Base-by-base conservation (phyloP, 2,329 filamentous ascomycete species). In the Fusarium avenaceum region DNA sequence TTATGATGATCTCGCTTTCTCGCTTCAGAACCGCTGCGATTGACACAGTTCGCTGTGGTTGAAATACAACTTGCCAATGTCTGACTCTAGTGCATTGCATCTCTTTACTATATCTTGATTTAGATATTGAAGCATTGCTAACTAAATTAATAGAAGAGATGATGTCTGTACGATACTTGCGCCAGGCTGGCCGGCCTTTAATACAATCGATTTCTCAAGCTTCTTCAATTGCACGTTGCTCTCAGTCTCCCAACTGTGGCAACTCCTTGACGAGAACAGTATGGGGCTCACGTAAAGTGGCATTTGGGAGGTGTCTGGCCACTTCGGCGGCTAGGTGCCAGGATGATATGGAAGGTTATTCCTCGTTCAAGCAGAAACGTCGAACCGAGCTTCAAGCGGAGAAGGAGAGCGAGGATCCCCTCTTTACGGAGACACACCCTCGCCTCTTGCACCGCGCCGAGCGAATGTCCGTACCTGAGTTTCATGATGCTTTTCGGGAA, bases 21-120 rank as follows among this genome's bases (percentile, higher is more conserved):
- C 79, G 79, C 79, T 80, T 82, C 80, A 83, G 81, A 83, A 83
- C 81, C 81, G 81, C 81, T 83, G 81, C 81, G 81, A 80, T 81
- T 82, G 80, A 83, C 78, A 76, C 79, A 77, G 80, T 77, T 78
- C 77, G 77, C 79, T 79, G 80, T 79, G 79, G 43, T 67, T 82
- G 81, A 83, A 80, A 76, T 78, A 57, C 81, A 75, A 75, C 72
- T 74, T 75, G 80, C 81, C 75, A 76, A 74, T 73, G 35, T 72
- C 80, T 82, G 80, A 82, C 61, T 53, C 63, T 66, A 56, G 59
- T 52, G 39, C 48, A 44, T 59, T 45, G 28, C 53, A 63, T 58
- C 26, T 55, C 38, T 50, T 68, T 51, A 61, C 39, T 50, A 62
- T 60, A 40, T 50, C 40, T 40, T 24, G 47, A 43, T 47, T 54